Evolutionary conservation across 768 basidiomycete species (phyloP), one percentile per base, ranked within the genome.

Genomic region (Tricholoma flavovirens): DNA sequence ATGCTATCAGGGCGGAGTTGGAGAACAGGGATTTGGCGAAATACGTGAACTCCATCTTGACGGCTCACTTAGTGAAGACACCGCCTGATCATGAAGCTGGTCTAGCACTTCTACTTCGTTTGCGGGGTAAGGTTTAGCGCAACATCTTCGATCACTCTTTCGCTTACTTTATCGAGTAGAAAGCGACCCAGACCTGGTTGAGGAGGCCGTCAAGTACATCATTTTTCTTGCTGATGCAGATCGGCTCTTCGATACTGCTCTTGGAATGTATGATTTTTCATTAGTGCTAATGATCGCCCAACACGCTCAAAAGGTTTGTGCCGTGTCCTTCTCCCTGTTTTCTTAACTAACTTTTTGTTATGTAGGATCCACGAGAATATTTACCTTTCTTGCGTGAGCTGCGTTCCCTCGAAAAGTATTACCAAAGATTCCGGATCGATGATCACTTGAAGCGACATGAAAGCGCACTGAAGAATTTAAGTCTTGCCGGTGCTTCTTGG

Each of bases 231-330:
- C 93, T 17, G 93, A 98, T 62, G 93, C 93, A 0, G 84, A 98
- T 63, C 78, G 79, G 45, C 79, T 99, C 4, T 98, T 96, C 72
- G 86, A 98, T 68, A 89, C 90, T 10, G 97, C 97, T 1, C 80
- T 99, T 30, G 97, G 97, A 17, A 98, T 98, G 94, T 99, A 99
- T 66, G 94, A 99, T 71, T 98, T 98, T 74, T 86, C 90, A 26
- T 76, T 99, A 15, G 96, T 98, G 6, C 75, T 98, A 21, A 87
- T 98, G 87, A 83, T 99, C 40, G 95, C 97, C 1, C 97, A 98
- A 67, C 88, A 97, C 65, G 90, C 96, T 48, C 95, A 98, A 68
- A 97, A 96, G 82, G 95, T 93, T 33, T 19, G 68, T 61, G 1
- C 0, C 4, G 42, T 14, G 51, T 49, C 32, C n/a, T 21, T 10